Evolutionary conservation across 495 filamentous ascomycete genomes (phyloP).

Genomic region (Massariosphaeria phaeospora): DNA sequence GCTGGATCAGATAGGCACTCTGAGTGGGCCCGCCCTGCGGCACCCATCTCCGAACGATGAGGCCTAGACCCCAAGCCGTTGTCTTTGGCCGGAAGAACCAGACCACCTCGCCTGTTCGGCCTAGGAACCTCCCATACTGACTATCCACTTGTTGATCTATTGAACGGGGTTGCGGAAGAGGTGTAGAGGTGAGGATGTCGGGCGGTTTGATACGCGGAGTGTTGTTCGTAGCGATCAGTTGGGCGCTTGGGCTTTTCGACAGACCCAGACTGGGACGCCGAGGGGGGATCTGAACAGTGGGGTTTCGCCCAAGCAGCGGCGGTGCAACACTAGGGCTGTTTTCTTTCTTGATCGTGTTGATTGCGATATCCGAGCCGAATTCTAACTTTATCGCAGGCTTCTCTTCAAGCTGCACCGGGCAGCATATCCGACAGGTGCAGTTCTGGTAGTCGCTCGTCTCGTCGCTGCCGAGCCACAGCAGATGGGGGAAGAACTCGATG

Average conservation of each 20-base stretch:
- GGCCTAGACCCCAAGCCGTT: constrained; percentile 54
- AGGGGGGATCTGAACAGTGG: constrained; percentile 7
- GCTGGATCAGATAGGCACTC: constrained; percentile 47
- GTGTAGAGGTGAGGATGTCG: constrained; percentile 34
- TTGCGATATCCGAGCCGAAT: constrained; percentile 20
- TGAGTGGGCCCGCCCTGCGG: constrained; percentile 31
- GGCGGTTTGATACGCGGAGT: constrained; percentile 13
- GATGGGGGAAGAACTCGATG: constrained; percentile 57
- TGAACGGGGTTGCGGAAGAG: constrained; percentile 40
- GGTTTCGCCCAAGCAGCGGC: not conserved
- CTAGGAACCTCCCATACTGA: constrained; percentile 48
- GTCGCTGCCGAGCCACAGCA: constrained; percentile 56
- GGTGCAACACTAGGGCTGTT: constrained; percentile 10
- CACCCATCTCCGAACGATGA: constrained; percentile 43
- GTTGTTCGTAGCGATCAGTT: constrained; percentile 3
- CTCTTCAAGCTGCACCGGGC: constrained; percentile 43
- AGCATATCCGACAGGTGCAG: constrained; percentile 54
- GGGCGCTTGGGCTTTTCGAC: not conserved
- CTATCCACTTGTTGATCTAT: constrained; percentile 45
- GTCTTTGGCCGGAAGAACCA: constrained; percentile 44
- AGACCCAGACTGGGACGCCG: constrained; percentile 1
- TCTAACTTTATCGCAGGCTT: constrained; percentile 27
- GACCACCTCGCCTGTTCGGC: constrained; percentile 54
- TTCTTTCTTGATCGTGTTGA: constrained; percentile 31
- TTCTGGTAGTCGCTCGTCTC: constrained; percentile 51